These are phyloP conservation scores for Suillus tomentosus DNA, from an alignment of 768 basidiomycete genomes.

Conservation along the genomic window DNA sequence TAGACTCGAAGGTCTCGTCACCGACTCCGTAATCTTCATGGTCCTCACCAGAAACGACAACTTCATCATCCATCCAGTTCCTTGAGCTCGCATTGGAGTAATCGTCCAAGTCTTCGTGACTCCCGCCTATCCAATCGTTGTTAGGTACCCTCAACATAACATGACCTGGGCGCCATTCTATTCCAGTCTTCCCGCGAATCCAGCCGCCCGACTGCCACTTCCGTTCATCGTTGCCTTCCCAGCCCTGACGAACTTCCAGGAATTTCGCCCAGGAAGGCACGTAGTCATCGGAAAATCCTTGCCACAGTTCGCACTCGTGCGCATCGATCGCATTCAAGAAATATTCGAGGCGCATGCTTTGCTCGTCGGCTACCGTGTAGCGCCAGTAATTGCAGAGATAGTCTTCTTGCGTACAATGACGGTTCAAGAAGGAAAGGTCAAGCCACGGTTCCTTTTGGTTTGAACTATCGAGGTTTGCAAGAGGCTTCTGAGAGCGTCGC, in stretches of 20 bases:
- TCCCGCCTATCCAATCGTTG: background rate
- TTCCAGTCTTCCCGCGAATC: background rate
- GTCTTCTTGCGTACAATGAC: background rate
- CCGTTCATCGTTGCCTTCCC: background rate
- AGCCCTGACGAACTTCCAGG: too few species aligned
- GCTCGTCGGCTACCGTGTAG: background rate
- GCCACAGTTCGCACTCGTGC: background rate
- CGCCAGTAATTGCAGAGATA: constrained; percentile 5
- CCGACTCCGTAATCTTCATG: background rate
- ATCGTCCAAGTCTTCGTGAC: background rate
- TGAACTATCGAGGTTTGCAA: background rate
- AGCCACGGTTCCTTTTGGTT: background rate
- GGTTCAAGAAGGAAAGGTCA: constrained; percentile 2
- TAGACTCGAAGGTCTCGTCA: background rate
- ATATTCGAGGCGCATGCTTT: background rate
- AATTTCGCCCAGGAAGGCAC: constrained; percentile 4
- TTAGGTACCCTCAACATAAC: background rate
- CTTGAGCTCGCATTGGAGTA: background rate
- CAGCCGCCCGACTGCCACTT: background rate
- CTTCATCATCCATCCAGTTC: background rate
- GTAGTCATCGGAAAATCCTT: background rate
- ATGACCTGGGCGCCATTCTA: background rate
- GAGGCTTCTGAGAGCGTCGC: background rate
- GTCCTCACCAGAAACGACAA: background rate
- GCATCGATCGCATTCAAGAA: background rate